Evolutionary conservation across 2,329 filamentous ascomycete species (phyloP).

Genomic region (Arthroderma uncinatum): DNA sequence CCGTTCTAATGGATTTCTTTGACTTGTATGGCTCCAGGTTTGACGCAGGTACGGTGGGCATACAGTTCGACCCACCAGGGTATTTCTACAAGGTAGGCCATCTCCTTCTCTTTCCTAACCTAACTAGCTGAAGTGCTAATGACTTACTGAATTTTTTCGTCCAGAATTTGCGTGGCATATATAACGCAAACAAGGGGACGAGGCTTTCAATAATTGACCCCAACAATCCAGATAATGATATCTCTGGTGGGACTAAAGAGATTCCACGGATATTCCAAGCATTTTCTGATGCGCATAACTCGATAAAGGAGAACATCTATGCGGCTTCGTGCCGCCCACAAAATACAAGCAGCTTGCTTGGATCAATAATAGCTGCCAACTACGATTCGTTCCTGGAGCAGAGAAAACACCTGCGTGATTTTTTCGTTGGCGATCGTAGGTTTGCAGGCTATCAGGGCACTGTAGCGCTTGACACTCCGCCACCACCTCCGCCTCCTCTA

Average conservation of each 20-base stretch:
- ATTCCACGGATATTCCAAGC: conserved; percentile 54
- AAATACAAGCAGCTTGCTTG: conserved; percentile 49
- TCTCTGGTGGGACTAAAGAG: conserved; percentile 72
- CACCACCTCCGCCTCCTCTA: conserved; percentile 13
- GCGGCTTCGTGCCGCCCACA: conserved; percentile 17
- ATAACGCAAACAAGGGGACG: conserved; percentile 44
- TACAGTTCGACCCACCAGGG: conserved; percentile 62
- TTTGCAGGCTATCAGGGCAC: conserved; percentile 26
- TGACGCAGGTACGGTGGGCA: conserved; percentile 57
- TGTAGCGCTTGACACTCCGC: conserved; percentile 16
- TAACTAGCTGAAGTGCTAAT: background rate
- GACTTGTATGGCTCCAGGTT: conserved; percentile 80
- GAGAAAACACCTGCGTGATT: conserved; percentile 48
- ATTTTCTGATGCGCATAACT: conserved; percentile 55
- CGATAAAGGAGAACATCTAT: conserved; percentile 48
- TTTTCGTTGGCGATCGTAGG: conserved; percentile 37
- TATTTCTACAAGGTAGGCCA: conserved; percentile 61
- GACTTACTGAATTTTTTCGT: background rate
- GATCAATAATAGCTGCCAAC: conserved; percentile 62
- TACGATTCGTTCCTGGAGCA: conserved; percentile 65
- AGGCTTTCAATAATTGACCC: conserved; percentile 86
- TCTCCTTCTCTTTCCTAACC: background rate
- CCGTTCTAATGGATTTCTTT: conserved; percentile 76
- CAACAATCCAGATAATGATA: conserved; percentile 74
- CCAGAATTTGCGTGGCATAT: conserved; percentile 31